Conservation (phyloP, 345 rosid species). For the Linum usitatissimum region DNA sequence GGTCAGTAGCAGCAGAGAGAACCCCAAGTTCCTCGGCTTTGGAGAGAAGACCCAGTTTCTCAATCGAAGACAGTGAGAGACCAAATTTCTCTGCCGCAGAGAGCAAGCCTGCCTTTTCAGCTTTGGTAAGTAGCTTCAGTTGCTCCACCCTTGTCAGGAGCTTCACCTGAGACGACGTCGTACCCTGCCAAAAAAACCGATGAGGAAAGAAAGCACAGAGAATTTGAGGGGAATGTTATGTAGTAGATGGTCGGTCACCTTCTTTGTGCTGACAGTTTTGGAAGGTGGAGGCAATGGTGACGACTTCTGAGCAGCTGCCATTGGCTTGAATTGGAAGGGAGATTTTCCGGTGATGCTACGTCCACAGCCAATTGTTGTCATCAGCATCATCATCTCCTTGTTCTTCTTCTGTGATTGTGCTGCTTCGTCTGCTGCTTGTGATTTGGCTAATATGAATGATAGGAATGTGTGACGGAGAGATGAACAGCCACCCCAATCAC, state of each 20-base stretch:
- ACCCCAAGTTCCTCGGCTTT: constrained; percentile 87
- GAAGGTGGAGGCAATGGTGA: constrained; percentile 37
- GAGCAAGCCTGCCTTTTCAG: constrained; percentile 79
- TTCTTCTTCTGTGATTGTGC: not conserved
- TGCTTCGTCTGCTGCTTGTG: not conserved
- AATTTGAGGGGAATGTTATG: constrained; percentile 10
- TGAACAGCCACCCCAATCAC: not conserved
- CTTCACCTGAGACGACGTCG: constrained; percentile 29
- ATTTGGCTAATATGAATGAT: not conserved
- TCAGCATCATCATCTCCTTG: not conserved
- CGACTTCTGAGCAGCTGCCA: constrained; percentile 40
- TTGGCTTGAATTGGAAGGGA: not conserved
- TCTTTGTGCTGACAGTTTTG: constrained; percentile 42
- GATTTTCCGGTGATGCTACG: not conserved
- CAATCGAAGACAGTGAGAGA: constrained; percentile 70
- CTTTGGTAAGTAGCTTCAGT: constrained; percentile 75
- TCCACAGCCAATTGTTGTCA: not conserved
- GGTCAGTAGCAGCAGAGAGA: constrained; percentile 78
- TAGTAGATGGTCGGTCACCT: constrained; percentile 24
- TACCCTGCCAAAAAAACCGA: not conserved
- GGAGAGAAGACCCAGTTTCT: constrained; percentile 84
- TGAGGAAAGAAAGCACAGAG: constrained; percentile 32
- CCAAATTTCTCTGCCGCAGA: constrained; percentile 87
- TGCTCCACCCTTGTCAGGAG: constrained; percentile 88
- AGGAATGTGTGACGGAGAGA: not conserved